Percentiles rank a stretch among this genome's conserved stretches.
phyloP scores from a whole-genome alignment of 176 grass and related monocot species.

The Musa troglodytarum region DNA sequence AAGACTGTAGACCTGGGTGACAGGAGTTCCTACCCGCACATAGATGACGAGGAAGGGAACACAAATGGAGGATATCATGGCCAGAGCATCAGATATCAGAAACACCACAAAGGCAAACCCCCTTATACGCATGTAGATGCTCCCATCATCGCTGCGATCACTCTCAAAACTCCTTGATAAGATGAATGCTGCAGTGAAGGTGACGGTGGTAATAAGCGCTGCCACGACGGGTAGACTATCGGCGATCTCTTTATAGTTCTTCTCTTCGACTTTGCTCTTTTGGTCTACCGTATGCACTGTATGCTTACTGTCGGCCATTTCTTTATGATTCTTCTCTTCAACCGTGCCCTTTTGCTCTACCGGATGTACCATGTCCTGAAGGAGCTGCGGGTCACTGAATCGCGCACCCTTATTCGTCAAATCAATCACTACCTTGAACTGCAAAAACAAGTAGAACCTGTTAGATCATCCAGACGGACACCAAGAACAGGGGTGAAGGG shows the following conservation, averaged over 20 bases:
- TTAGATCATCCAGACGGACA: neutral
- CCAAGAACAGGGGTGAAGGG: neutral
- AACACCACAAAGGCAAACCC: constrained; percentile 11
- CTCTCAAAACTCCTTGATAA: constrained; percentile 8
- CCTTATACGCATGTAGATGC: too few species aligned
- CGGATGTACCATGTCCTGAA: too few species aligned
- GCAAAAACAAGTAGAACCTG: neutral
- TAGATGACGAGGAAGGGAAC: neutral
- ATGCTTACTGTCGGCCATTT: neutral
- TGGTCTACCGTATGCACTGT: neutral
- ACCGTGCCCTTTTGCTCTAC: too few species aligned
- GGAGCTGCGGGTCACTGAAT: too few species aligned
- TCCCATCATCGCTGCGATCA: neutral
- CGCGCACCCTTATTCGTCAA: too few species aligned
- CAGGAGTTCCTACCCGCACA: neutral
- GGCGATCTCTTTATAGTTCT: neutral
- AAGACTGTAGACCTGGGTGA: neutral
- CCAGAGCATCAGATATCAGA: neutral
- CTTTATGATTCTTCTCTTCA: too few species aligned
- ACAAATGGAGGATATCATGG: constrained; percentile 1
- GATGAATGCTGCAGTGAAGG: constrained; percentile 26
- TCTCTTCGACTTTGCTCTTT: neutral
- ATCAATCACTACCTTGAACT: too few species aligned
- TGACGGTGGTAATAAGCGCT: constrained; percentile 18
- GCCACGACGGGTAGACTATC: neutral